Base-by-base conservation (phyloP, 2,329 filamentous ascomycete species). In the Phyllosticta citriasiana region DNA sequence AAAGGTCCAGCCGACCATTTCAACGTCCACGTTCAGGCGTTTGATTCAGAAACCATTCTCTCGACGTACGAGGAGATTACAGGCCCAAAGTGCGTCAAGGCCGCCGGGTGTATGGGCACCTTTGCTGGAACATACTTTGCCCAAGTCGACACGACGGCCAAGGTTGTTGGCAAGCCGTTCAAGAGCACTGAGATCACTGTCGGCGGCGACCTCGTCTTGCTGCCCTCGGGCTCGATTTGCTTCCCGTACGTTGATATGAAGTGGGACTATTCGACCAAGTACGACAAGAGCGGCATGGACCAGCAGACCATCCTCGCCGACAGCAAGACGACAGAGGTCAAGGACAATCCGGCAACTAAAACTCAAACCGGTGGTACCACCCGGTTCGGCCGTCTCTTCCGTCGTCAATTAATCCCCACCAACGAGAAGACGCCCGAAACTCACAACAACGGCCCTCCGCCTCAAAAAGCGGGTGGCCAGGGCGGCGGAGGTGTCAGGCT, bases 21-120 rank as follows among this genome's bases (percentile, higher is more conserved):
- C 62, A 85, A 84, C 66, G 80, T 82, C 3, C 82, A 84, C 70
- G 81, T 78, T 33, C 82, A 82, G 9, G 74, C 80, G 5, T 82
- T 85, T 53, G 79, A 82, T 64, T 68, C 71, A 53, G 72, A 71
- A 53, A 79, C 77, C 55, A 82, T 82, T 2, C 74, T 86, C 2
- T 75, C 86, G 26, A 79, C 80, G 10, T 86, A 82, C 82, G 83
- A 86, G 70, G 81, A 84, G 70, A 83, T 85, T 61, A 78, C 77
- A n/a, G 68, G 77, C 64, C 82, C 83, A 1, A 69, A 71, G 47
- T 86, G 83, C 69, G 76, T 81, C 59, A 79, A 78, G 61, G 75
- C 83, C 50, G 82, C 82, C 27, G 81, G 82, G 22, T 86, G 84
- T 73, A 72, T 74, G 53, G 84, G 84, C n/a, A 72, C 74, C 6